Percentiles rank a stretch among this genome's conserved stretches.
Evolutionary conservation across 495 filamentous ascomycete genomes (phyloP).

Genomic region (Usnea hakonensis): DNA sequence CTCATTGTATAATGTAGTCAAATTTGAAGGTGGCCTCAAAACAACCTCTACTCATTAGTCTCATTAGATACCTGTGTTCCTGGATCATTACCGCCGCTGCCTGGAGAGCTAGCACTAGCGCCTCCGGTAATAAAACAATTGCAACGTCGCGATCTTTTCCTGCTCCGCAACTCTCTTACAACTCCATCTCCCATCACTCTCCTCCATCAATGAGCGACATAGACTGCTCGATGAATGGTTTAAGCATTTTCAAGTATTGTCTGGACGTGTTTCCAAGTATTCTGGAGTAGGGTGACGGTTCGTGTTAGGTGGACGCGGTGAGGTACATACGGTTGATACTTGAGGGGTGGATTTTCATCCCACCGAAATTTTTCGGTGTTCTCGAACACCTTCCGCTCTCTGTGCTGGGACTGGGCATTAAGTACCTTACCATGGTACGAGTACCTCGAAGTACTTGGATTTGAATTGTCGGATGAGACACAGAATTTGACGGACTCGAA

Average conservation of each 20-base stretch:
- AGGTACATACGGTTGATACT: constrained; percentile 10
- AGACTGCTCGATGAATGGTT: constrained; percentile 10
- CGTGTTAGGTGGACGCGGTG: constrained; percentile 11
- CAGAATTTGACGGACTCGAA: constrained; percentile 9
- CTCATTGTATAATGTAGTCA: background rate
- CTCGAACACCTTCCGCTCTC: constrained; percentile 12
- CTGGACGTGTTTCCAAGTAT: background rate
- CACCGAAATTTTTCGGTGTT: constrained; percentile 9
- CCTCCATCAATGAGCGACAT: constrained; percentile 10
- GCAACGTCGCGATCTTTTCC: constrained; percentile 15
- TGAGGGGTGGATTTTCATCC: constrained; percentile 8
- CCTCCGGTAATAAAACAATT: background rate
- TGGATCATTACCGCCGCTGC: background rate
- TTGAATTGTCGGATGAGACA: constrained; percentile 6
- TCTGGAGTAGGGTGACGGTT: constrained; percentile 10
- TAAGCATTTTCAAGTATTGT: constrained; percentile 6
- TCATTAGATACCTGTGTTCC: too few relatives aligned
- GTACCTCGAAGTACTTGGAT: constrained; percentile 13
- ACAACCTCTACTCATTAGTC: background rate
- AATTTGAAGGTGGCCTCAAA: background rate
- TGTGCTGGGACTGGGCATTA: constrained; percentile 8
- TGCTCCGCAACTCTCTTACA: constrained; percentile 3
- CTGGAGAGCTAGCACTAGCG: constrained; percentile 5
- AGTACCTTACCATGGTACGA: too few relatives aligned
- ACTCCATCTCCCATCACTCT: constrained; percentile 6